These are phyloP conservation scores for Litchi chinensis DNA, from an alignment of 345 rosid species.

Conservation along the genomic window DNA sequence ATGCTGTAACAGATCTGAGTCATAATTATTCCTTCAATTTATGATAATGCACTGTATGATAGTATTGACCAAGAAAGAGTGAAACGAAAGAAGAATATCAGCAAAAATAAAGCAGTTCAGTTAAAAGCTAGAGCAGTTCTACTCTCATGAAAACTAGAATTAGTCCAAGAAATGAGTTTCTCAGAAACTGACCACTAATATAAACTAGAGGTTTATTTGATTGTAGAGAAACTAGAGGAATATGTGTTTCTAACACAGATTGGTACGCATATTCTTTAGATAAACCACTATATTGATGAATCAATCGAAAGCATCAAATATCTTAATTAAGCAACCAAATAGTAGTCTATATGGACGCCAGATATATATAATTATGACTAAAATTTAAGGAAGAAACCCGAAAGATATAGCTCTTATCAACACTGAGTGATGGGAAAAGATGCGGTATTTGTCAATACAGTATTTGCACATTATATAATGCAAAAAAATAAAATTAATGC, in stretches of 20 bases:
- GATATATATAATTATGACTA: background rate
- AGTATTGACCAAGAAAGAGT: conserved; percentile 8
- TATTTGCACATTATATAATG: background rate
- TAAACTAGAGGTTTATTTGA: background rate
- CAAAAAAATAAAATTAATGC: conserved; percentile 1
- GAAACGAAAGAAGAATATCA: conserved; percentile 4
- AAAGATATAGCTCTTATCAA: background rate
- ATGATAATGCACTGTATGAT: background rate
- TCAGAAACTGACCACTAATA: background rate
- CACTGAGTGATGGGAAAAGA: background rate
- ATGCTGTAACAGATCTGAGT: background rate
- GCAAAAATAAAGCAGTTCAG: background rate
- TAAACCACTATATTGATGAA: background rate
- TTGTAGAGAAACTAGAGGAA: background rate
- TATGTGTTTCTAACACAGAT: background rate
- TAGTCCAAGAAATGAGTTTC: background rate
- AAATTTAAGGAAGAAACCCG: background rate
- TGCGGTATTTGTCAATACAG: background rate
- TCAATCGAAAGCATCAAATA: background rate
- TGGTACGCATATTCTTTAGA: background rate
- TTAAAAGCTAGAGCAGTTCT: background rate
- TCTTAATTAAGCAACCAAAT: background rate
- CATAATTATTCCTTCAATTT: background rate
- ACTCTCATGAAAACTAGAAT: background rate
- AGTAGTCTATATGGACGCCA: background rate